phyloP scores from a whole-genome alignment of 179 eudicot genomes.

The Dionaea muscipula region DNA sequence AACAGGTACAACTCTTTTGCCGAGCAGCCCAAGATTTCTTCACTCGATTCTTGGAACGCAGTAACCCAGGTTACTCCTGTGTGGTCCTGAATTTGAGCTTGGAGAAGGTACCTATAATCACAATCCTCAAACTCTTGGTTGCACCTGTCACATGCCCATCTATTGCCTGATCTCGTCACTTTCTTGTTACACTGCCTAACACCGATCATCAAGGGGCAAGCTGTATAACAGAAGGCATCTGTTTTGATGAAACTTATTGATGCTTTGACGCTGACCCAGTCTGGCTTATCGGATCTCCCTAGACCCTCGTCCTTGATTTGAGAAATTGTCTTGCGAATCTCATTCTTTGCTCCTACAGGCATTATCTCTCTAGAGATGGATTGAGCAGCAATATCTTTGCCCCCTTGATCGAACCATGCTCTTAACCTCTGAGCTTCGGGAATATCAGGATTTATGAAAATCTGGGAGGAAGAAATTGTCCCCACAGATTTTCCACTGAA shows the following conservation, averaged over 20 bases:
- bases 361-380: slow-evolving; percentile 66
- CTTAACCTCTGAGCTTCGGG: slow-evolving; percentile 51
- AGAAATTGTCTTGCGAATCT: slow-evolving; percentile 52
- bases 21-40: slow-evolving; percentile 72
- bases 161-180: slow-evolving; percentile 62
- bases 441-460: slow-evolving; percentile 70
- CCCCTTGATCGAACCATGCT: slow-evolving; percentile 66
- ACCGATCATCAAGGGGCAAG: slow-evolving; percentile 88
- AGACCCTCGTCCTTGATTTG: slow-evolving; percentile 86
- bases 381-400: slow-evolving; percentile 47
- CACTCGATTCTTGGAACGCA: slow-evolving; percentile 85
- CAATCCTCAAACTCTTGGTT: slow-evolving; percentile 92
- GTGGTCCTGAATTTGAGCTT: slow-evolving; percentile 84
- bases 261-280: slow-evolving; percentile 80
- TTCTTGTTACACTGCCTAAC: slow-evolving; percentile 87
- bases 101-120: slow-evolving; percentile 92
- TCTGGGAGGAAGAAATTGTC: slow-evolving; percentile 78
- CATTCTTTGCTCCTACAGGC: slow-evolving; percentile 55
- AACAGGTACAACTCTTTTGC: slow-evolving; percentile 70
- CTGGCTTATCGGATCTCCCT: slow-evolving; percentile 82
- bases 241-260: slow-evolving; percentile 64
- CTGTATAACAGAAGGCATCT: slow-evolving; percentile 78
- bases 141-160: slow-evolving; percentile 91
- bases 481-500: slow-evolving; percentile 86
- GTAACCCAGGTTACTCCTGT: slow-evolving; percentile 85